A percentile compares a stretch with the other conserved stretches of the same genome.
phyloP scores from a whole-genome alignment of 148 eudicot genomes.

The Amaranthus hypochondriacus region DNA sequence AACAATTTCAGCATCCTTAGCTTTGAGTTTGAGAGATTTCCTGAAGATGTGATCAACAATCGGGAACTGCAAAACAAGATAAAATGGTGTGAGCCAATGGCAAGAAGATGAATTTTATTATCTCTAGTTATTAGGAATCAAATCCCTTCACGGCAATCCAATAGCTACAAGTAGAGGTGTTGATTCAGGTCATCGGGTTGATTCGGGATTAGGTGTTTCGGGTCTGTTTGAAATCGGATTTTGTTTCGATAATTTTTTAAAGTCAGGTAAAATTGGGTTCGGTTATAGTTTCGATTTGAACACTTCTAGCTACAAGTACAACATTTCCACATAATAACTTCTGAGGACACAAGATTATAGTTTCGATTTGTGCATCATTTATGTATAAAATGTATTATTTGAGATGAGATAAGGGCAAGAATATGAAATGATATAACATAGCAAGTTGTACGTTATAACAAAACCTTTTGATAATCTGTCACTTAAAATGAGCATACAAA shows the following conservation, averaged over 20 bases:
- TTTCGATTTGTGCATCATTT: background rate
- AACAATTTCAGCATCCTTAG: slow-evolving; percentile 85
- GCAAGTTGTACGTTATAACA: background rate
- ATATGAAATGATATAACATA: background rate
- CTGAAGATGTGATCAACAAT: slow-evolving; percentile 65
- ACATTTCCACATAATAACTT: background rate
- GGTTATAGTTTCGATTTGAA: too few species aligned
- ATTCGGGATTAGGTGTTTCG: too few species aligned
- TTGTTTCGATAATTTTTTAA: too few species aligned
- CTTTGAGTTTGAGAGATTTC: slow-evolving; percentile 76
- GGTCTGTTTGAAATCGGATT: too few species aligned
- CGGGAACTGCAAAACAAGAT: slow-evolving; percentile 46
- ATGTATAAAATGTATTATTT: background rate
- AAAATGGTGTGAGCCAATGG: background rate
- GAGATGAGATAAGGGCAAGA: background rate
- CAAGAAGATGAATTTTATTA: slow-evolving; percentile 9
- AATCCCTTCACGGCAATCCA: slow-evolving; percentile 3
- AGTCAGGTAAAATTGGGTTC: too few species aligned
- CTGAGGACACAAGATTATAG: background rate
- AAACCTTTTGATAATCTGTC: background rate
- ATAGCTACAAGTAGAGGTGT: background rate
- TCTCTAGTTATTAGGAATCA: background rate
- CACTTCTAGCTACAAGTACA: too few species aligned
- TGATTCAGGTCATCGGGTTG: too few species aligned
- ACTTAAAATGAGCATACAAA: slow-evolving; percentile 1